Percentiles rank a stretch among this genome's conserved stretches.
phyloP scores from a whole-genome alignment of 306 rosid genomes.

The Vigna trinervia region DNA sequence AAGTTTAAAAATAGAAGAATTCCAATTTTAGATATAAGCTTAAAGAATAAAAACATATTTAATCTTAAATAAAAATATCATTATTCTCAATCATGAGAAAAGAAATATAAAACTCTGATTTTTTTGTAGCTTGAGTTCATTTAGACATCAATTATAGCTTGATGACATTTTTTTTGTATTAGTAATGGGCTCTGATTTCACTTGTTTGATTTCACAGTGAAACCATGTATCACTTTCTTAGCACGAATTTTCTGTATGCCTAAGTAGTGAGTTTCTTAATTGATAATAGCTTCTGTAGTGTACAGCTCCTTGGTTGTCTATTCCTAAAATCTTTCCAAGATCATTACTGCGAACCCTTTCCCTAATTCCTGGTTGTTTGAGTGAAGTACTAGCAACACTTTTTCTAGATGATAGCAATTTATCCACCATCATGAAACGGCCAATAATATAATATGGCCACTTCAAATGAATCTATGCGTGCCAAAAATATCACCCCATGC shows the following conservation, averaged over 20 bases:
- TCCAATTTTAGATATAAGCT: too few relatives aligned
- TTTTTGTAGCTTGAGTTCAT: too few relatives aligned
- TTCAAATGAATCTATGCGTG: background rate
- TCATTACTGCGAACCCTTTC: slow-evolving; percentile 10
- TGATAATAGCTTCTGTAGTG: slow-evolving; percentile 1
- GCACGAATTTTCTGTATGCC: background rate
- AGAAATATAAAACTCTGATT: background rate
- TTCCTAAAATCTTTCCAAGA: slow-evolving; percentile 4
- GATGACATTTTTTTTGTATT: background rate
- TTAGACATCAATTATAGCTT: background rate
- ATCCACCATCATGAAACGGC: background rate
- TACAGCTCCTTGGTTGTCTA: slow-evolving; percentile 17
- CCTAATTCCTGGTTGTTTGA: background rate
- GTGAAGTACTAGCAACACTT: background rate
- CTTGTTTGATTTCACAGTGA: background rate
- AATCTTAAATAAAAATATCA: background rate
- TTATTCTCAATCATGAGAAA: background rate
- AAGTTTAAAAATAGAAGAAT: too few relatives aligned
- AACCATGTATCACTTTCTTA: background rate
- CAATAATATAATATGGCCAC: background rate
- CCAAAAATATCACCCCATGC: slow-evolving; percentile 14
- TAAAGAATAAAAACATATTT: too few relatives aligned
- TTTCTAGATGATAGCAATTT: slow-evolving; percentile 10
- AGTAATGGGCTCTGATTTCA: background rate
- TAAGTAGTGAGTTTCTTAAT: slow-evolving; percentile 9